Percentiles rank a stretch among this genome's conserved stretches.
These are phyloP conservation scores for Prosopis cineraria DNA, from an alignment of 306 rosid genomes.

Conservation along the genomic window DNA sequence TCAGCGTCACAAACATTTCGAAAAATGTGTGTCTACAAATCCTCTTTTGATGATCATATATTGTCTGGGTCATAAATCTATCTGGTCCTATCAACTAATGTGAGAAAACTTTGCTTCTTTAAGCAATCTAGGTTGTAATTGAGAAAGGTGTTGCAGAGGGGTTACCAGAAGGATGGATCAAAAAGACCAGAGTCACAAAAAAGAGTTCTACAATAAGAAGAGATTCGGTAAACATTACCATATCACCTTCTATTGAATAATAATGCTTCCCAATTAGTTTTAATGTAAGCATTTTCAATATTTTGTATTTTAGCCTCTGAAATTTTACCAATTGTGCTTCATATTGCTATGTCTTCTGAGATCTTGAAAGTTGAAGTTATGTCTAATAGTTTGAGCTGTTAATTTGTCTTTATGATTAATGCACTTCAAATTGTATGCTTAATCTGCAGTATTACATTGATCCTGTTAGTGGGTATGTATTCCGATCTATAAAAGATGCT, in stretches of 20 bases:
- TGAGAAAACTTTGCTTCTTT: conserved; percentile 47
- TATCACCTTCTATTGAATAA: conserved; percentile 20
- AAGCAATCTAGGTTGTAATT: conserved; percentile 67
- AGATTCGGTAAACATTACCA: conserved; percentile 54
- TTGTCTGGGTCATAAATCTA: conserved; percentile 8
- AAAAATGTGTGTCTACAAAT: conserved; percentile 57
- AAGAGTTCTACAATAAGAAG: conserved; percentile 48
- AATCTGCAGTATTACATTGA: conserved; percentile 63
- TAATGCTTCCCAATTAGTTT: conserved; percentile 6
- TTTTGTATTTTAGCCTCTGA: neutral
- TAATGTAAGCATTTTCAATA: neutral
- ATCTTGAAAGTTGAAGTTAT: conserved; percentile 2
- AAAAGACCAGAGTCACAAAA: conserved; percentile 51
- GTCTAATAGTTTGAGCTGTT: conserved; percentile 6
- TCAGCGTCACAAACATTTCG: conserved; percentile 35
- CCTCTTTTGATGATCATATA: conserved; percentile 30
- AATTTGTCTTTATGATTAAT: conserved; percentile 12
- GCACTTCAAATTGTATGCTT: conserved; percentile 9
- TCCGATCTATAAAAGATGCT: conserved; percentile 61
- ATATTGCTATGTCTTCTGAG: neutral
- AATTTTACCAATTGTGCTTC: neutral
- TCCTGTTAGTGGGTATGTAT: conserved; percentile 59
- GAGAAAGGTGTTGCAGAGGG: conserved; percentile 59
- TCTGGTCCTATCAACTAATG: conserved; percentile 36
- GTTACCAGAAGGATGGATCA: conserved; percentile 69